Conservation (phyloP, 2,329 filamentous ascomycete species). For the Fusarium sp. region DNA sequence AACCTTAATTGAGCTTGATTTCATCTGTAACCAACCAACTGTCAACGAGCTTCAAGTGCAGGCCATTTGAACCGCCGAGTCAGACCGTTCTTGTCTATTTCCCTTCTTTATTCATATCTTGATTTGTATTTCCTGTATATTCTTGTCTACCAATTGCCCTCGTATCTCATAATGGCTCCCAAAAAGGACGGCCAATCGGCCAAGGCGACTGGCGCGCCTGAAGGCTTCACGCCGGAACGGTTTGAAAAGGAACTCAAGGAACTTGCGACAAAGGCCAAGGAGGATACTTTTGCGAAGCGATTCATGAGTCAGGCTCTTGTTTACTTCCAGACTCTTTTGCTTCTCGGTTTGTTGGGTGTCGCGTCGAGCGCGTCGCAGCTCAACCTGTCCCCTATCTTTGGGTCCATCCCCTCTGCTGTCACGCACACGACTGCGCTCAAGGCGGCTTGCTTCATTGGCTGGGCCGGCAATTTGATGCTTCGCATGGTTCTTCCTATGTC, state of each 20-base stretch:
- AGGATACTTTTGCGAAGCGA: slow-evolving; percentile 47
- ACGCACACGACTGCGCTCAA: slow-evolving; percentile 76
- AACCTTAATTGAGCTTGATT: slow-evolving; percentile 29
- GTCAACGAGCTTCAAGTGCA: slow-evolving; percentile 46
- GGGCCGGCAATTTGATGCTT: slow-evolving; percentile 72
- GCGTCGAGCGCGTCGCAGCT: slow-evolving; percentile 78
- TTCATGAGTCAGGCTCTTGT: slow-evolving; percentile 50
- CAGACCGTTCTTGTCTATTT: slow-evolving; percentile 1
- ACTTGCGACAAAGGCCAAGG: slow-evolving; percentile 57
- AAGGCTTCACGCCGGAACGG: slow-evolving; percentile 58
- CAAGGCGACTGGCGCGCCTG: slow-evolving; percentile 38
- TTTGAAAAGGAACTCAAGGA: slow-evolving; percentile 65
- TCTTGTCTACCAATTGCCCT: not conserved
- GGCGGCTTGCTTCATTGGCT: slow-evolving; percentile 74
- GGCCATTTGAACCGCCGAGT: slow-evolving; percentile 44
- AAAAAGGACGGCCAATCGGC: slow-evolving; percentile 25
- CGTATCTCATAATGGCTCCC: slow-evolving; percentile 31
- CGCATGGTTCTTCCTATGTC: slow-evolving; percentile 56
- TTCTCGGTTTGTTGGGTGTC: slow-evolving; percentile 58
- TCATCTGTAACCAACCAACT: slow-evolving; percentile 31
- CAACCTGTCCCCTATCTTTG: slow-evolving; percentile 87
- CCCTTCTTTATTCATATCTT: not conserved
- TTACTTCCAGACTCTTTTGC: slow-evolving; percentile 48
- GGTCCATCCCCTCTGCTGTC: slow-evolving; percentile 78
- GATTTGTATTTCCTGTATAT: slow-evolving; percentile 3